A percentile compares a stretch with the other conserved stretches of the same genome.
Conservation (phyloP, 2,329 filamentous ascomycete species). For the Dactylellina haptotyla region DNA sequence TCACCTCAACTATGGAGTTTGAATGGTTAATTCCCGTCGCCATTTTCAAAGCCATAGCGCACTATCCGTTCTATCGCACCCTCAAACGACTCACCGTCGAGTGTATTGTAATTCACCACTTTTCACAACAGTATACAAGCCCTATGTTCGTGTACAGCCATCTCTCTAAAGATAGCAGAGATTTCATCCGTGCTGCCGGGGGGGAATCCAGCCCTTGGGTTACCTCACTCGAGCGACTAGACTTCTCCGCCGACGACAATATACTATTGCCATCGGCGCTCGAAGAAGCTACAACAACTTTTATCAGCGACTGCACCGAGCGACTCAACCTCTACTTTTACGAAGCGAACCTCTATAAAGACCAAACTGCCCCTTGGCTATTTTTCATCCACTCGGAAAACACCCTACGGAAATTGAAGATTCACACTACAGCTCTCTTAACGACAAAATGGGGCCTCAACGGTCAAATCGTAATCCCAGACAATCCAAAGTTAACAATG, state of each 20-base stretch:
- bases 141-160: background rate
- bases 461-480: background rate
- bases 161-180: background rate
- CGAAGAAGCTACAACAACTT: slow-evolving; percentile 2
- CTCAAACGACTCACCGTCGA: background rate
- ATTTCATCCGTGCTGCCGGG: background rate
- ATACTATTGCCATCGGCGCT: background rate
- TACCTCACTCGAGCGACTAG: background rate
- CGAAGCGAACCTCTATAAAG: background rate
- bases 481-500: background rate
- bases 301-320: background rate
- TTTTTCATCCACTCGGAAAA: background rate
- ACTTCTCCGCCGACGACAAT: background rate
- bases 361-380: background rate
- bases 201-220: background rate
- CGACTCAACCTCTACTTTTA: background rate
- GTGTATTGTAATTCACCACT: background rate
- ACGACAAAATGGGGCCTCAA: too few relatives aligned
- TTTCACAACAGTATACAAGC: background rate
- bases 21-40: background rate
- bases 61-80: background rate
- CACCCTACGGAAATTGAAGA: background rate
- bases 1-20: background rate
- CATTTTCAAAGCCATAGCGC: background rate
- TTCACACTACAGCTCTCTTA: background rate